Conservation (phyloP, 148 eudicot species). For the Dysphania ambrosioides region DNA sequence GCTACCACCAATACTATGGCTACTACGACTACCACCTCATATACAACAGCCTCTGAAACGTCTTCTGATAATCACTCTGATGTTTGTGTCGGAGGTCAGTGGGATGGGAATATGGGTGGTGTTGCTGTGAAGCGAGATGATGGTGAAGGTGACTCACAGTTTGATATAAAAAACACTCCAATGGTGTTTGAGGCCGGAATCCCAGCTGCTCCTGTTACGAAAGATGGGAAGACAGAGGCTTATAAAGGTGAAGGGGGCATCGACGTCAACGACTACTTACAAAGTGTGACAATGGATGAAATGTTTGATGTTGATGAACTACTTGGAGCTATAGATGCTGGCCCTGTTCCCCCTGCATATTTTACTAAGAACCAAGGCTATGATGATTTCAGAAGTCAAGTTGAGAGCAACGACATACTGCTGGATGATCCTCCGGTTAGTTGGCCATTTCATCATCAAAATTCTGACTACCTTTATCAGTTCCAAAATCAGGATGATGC, state of each 20-base stretch:
- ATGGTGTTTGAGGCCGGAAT: not conserved
- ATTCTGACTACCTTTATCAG: slow-evolving; percentile 15
- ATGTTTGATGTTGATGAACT: slow-evolving; percentile 66
- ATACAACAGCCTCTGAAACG: slow-evolving; percentile 21
- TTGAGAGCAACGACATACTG: slow-evolving; percentile 15
- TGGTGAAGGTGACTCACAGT: slow-evolving; percentile 27
- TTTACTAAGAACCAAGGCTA: not conserved
- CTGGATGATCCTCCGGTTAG: slow-evolving; percentile 6
- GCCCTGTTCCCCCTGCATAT: slow-evolving; percentile 13
- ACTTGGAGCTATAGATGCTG: slow-evolving; percentile 32
- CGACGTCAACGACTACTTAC: slow-evolving; percentile 15
- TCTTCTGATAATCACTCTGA: slow-evolving; percentile 37
- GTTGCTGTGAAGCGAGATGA: slow-evolving; percentile 23
- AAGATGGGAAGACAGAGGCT: slow-evolving; percentile 24
- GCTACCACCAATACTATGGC: slow-evolving; percentile 13
- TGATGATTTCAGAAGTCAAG: slow-evolving; percentile 1
- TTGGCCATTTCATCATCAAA: not conserved
- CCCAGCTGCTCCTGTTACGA: slow-evolving; percentile 21
- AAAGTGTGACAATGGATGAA: slow-evolving; percentile 26
- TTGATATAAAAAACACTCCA: not conserved
- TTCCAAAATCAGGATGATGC: slow-evolving; percentile 18
- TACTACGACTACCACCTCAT: slow-evolving; percentile 20
- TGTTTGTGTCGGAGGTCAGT: slow-evolving; percentile 25
- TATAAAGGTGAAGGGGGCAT: slow-evolving; percentile 16
- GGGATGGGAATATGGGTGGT: slow-evolving; percentile 3